Percentiles rank a stretch among this genome's conserved stretches.
Evolutionary conservation across 768 basidiomycete species (phyloP).

Genomic region (Naganishia antarctica): DNA sequence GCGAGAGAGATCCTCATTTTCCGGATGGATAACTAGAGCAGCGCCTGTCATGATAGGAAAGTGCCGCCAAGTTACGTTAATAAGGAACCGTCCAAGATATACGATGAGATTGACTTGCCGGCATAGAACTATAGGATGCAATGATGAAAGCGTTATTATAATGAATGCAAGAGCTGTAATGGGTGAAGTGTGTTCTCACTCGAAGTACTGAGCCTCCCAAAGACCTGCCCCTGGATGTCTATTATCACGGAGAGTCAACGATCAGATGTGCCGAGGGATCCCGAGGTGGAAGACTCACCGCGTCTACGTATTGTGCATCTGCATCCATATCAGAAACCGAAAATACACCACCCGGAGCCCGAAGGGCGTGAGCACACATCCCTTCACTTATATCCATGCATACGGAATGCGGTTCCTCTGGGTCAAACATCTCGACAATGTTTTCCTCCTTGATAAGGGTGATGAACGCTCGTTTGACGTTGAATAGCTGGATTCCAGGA

Average conservation of each 20-base stretch:
- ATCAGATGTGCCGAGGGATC: neutral
- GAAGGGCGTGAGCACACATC: neutral
- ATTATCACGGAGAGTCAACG: neutral
- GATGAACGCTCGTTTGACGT: slow-evolving; percentile 11
- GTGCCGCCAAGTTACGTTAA: neutral
- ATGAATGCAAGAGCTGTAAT: neutral
- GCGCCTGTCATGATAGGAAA: neutral
- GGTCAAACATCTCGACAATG: slow-evolving; percentile 7
- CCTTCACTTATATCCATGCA: neutral
- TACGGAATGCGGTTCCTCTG: neutral
- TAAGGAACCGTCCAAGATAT: too few species aligned
- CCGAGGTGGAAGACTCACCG: neutral
- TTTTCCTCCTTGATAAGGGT: slow-evolving; percentile 12
- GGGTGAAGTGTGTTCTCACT: neutral
- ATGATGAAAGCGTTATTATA: neutral
- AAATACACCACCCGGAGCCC: neutral
- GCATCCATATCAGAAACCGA: neutral
- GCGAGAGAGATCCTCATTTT: neutral
- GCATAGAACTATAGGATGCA: neutral
- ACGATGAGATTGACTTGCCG: neutral
- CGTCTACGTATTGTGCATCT: neutral
- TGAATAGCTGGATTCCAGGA: neutral
- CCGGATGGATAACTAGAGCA: neutral
- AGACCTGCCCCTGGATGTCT: neutral
- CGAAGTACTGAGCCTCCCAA: neutral